Base-by-base conservation (phyloP, 73 alveolate genomes). In the Effrenium voratum region DNA sequence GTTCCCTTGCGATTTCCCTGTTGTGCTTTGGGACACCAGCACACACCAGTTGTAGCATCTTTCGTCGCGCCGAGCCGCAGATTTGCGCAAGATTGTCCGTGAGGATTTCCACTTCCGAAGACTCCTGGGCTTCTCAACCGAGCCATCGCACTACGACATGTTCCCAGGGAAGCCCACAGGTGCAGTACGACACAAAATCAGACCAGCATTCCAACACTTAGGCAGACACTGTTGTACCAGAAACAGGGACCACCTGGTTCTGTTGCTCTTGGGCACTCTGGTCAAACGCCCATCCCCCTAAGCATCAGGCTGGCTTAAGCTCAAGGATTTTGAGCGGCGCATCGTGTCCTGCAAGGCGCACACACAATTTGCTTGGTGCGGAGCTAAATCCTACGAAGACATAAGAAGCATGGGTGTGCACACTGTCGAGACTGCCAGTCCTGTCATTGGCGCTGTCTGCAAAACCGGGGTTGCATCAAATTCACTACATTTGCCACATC, bases 91-190 rank as follows among this genome's bases (percentile, higher is more conserved):
- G 59, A 75, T 90, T 90, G 38, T 47, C 77, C 26, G 60, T 66
- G 32, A 90, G 88, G 83, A 90, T 90, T 75, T 90, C 97, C 88
- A 90, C 97, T 36, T 90, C 97, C 5, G 97, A 90, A 1, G 97
- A 90, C 32, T 90, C 97, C 97, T 90, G 15, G 12, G 82, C 32
- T 1, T 24, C 32, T 46, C 26, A 15, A 34, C 34, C 32, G 38
- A 32, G 2, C 12, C 36, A 19, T 13, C 28, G 44, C 0, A 41
- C 28, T 32, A 26, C 82, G 49, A 70, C n/a, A 0, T 13, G 47
- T 6, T 36, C n/a, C 16, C 8, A 70, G 1, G 30, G 10, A 24
- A 3, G 12, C 10, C 49, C 28, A 6, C n/a, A 30, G 5, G 28
- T 8, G 4, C 22, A 2, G 32, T 41, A 28, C 26, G 24, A 3